Conservation (phyloP, 805 yeast species). For the Myxozyma sirexii region DNA sequence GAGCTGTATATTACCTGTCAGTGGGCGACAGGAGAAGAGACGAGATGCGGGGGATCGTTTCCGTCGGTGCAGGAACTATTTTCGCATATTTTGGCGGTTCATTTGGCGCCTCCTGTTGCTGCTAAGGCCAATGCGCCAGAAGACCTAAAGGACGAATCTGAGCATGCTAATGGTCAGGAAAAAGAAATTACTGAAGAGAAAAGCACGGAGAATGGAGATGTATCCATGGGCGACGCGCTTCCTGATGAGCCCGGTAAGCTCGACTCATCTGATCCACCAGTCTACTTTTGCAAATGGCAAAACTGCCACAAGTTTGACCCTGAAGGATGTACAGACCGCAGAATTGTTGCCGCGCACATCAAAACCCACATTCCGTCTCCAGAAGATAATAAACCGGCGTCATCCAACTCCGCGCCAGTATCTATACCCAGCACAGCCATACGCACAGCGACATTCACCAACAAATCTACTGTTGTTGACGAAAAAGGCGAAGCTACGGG, state of each 20-base stretch:
- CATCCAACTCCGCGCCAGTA: constrained; percentile 8
- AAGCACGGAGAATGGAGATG: background rate
- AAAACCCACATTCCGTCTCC: constrained; percentile 36
- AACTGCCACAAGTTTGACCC: constrained; percentile 28
- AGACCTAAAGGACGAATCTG: background rate
- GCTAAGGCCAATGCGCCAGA: no score
- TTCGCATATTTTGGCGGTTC: constrained; percentile 32
- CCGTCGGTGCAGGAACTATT: constrained; percentile 27
- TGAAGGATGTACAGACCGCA: constrained; percentile 27
- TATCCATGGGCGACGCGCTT: constrained; percentile 4
- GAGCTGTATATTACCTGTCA: constrained; percentile 31
- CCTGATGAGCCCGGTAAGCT: background rate
- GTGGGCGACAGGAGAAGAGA: constrained; percentile 25
- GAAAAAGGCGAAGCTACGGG: constrained; percentile 39
- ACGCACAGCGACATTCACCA: constrained; percentile 11
- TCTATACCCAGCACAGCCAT: no score
- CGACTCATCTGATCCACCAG: background rate
- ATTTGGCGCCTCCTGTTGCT: constrained; percentile 15
- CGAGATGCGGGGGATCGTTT: constrained; percentile 13
- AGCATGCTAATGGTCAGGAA: background rate
- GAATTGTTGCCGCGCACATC: constrained; percentile 29
- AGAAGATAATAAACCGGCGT: constrained; percentile 19
- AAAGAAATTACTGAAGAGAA: background rate
- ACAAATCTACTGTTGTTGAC: constrained; percentile 34
- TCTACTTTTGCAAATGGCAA: constrained; percentile 27